These are phyloP conservation scores for Gracilaria vermiculophylla DNA, from an alignment of 23 red algal species.

Conservation along the genomic window DNA sequence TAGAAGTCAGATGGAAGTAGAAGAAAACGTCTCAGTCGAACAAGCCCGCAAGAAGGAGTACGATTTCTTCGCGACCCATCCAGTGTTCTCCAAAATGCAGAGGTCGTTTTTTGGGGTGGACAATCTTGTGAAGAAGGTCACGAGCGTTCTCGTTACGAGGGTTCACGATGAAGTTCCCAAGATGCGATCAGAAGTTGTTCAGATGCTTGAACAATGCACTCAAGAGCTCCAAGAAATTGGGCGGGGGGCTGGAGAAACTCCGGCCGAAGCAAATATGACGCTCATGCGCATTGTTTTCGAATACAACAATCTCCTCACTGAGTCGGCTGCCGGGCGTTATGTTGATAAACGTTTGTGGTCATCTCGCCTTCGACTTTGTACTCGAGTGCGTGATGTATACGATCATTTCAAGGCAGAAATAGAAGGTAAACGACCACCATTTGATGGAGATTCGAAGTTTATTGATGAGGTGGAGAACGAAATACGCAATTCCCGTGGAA, in stretches of 20 bases:
- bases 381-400: slow-evolving; percentile 54
- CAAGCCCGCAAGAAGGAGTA: slow-evolving; percentile 43
- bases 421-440: slow-evolving; percentile 40
- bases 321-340: slow-evolving; percentile 45
- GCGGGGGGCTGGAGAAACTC: slow-evolving; percentile 38
- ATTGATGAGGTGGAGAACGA: slow-evolving; percentile 60
- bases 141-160: slow-evolving; percentile 45
- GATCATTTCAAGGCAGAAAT: slow-evolving; percentile 45
- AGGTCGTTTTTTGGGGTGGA: slow-evolving; percentile 40
- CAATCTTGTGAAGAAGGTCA: slow-evolving; percentile 50
- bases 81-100: slow-evolving; percentile 23
- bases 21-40: slow-evolving; percentile 27
- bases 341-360: slow-evolving; percentile 63
- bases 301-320: slow-evolving; percentile 53
- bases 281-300: slow-evolving; percentile 67
- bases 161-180: slow-evolving; percentile 48
- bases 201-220: slow-evolving; percentile 19
- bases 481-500: slow-evolving; percentile 41
- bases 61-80: slow-evolving; percentile 29
- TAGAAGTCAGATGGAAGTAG: slow-evolving; percentile 52
- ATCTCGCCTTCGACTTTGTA: slow-evolving; percentile 48
- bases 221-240: slow-evolving; percentile 59
- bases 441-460: slow-evolving; percentile 55
- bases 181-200: slow-evolving; percentile 50
- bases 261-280: slow-evolving; percentile 60